phyloP scores from a whole-genome alignment of 2,329 filamentous ascomycete species.

The Calonectria fujianensis region DNA sequence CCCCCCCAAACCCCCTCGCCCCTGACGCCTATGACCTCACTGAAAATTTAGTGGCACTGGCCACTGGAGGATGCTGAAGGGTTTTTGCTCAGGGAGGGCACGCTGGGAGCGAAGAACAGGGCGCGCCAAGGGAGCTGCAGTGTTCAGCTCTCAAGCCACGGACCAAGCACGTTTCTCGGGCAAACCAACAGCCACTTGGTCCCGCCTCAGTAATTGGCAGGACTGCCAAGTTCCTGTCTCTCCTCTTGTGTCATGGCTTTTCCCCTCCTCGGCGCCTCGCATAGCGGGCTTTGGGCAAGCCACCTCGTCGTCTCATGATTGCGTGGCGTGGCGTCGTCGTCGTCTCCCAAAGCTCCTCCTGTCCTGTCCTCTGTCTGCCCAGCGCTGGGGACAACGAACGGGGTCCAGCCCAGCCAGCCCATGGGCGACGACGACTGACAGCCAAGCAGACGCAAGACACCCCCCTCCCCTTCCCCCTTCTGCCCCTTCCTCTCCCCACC shows the following conservation, averaged over 20 bases:
- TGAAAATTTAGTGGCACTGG: conserved; percentile 4
- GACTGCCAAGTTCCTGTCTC: conserved; percentile 18
- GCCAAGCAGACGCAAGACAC: conserved; percentile 10
- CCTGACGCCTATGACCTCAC: conserved; percentile 29
- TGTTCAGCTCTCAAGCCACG: conserved; percentile 1
- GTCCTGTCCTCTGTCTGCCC: not conserved
- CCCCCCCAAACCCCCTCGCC: not conserved
- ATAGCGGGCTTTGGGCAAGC: conserved; percentile 25
- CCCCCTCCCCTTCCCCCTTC: not conserved
- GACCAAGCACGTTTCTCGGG: not conserved
- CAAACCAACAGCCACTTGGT: conserved; percentile 1
- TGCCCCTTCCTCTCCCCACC: conserved; percentile 4
- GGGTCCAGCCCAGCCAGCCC: not conserved
- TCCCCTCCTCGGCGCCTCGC: conserved; percentile 22
- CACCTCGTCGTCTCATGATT: conserved; percentile 35
- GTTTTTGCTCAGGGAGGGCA: no score
- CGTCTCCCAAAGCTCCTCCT: not conserved
- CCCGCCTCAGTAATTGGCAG: conserved; percentile 20
- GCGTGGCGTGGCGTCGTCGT: conserved; percentile 36
- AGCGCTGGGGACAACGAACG: not conserved
- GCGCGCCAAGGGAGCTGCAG: not conserved
- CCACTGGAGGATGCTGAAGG: not conserved
- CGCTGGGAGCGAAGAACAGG: not conserved
- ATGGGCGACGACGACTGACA: conserved; percentile 1
- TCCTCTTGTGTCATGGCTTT: conserved; percentile 19